Percentiles rank a stretch among this genome's conserved stretches.
Conservation (phyloP, 768 basidiomycete genomes). For the Tricholoma furcatifolium region DNA sequence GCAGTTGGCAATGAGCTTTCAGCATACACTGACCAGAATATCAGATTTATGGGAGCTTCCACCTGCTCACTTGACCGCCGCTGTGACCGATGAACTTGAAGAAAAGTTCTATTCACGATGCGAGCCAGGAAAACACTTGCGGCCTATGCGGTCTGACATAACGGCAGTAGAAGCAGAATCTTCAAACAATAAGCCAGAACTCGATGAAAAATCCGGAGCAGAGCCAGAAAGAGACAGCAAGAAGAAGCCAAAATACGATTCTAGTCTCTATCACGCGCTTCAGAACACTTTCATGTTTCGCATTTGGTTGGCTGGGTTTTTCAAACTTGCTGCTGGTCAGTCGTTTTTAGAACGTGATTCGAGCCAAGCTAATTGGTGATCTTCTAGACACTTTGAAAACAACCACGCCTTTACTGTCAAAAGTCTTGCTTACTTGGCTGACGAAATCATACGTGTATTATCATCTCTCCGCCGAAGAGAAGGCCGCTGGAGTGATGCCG, state of each 20-base stretch:
- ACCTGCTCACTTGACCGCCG: constrained; percentile 30
- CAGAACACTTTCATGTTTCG: constrained; percentile 33
- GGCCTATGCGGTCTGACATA: constrained; percentile 22
- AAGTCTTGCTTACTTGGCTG: constrained; percentile 48
- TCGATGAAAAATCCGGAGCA: background rate
- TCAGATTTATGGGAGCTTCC: constrained; percentile 58
- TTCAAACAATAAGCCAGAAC: constrained; percentile 10
- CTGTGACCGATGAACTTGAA: constrained; percentile 42
- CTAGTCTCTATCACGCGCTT: constrained; percentile 33
- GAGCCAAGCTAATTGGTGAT: background rate
- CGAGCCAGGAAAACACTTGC: constrained; percentile 46
- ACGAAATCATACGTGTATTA: constrained; percentile 37
- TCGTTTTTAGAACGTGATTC: background rate
- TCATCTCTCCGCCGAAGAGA: constrained; percentile 30
- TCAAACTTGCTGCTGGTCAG: constrained; percentile 36
- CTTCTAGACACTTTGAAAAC: constrained; percentile 43
- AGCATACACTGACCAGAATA: background rate
- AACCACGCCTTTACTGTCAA: constrained; percentile 45
- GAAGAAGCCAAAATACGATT: constrained; percentile 25
- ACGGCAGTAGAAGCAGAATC: background rate
- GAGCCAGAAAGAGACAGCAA: background rate
- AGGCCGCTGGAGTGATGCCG: constrained; percentile 22
- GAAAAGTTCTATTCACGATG: constrained; percentile 48
- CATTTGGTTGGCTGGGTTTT: constrained; percentile 35
- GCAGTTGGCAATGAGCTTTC: background rate